Conservation (phyloP, 805 yeast species). For the Ogataea polymorpha region DNA sequence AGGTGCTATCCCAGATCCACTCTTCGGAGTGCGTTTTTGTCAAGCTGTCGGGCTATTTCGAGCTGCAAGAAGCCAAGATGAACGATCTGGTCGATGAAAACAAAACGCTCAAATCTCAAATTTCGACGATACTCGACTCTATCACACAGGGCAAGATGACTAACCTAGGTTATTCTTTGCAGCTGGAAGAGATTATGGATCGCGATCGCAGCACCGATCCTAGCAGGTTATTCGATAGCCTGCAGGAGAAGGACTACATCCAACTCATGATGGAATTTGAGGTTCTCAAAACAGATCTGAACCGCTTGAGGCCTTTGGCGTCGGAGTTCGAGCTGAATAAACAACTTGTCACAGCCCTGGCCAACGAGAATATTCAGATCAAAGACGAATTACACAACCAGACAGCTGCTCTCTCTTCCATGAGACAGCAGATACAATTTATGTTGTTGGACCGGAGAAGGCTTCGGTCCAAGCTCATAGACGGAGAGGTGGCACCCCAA, state of each 20-base stretch:
- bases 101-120: conserved; percentile 38
- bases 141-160: conserved; percentile 48
- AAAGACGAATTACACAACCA: conserved; percentile 48
- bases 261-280: conserved; percentile 42
- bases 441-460: conserved; percentile 42
- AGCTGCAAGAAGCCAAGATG: conserved; percentile 29
- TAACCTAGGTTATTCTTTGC: conserved; percentile 46
- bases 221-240: conserved; percentile 12
- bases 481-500: conserved; percentile 3
- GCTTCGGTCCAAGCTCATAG: conserved; percentile 8
- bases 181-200: conserved; percentile 42
- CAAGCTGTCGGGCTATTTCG: conserved; percentile 28
- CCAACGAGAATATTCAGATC: conserved; percentile 31
- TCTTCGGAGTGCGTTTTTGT: conserved; percentile 27
- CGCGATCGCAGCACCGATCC: conserved; percentile 17
- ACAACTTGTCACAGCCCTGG: conserved; percentile 22
- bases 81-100: conserved; percentile 36
- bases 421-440: conserved; percentile 51
- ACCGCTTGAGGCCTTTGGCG: conserved; percentile 27
- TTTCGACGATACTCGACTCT: conserved; percentile 44
- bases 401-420: conserved; percentile 40
- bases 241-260: conserved; percentile 26
- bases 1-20: conserved; percentile 29
- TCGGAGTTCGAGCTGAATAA: conserved; percentile 27
- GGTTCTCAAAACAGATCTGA: conserved; percentile 40